phyloP scores from a whole-genome alignment of 805 yeast genomes.

The Ogataea saltuana region DNA sequence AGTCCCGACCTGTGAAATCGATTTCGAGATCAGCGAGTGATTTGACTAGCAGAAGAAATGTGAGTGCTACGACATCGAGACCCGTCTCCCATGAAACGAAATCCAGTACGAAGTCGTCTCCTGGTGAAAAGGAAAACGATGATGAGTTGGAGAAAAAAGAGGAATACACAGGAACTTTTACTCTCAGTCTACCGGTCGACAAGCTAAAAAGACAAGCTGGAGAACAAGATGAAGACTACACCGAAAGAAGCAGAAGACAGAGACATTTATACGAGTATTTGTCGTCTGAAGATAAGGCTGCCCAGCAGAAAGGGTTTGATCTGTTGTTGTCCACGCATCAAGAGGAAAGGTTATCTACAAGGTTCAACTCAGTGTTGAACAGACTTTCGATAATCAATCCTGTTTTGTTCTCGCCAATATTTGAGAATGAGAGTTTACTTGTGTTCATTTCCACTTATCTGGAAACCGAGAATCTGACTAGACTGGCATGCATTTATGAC shows the following conservation, averaged over 20 bases:
- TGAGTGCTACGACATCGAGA: constrained; percentile 8
- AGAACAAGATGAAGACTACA: constrained; percentile 12
- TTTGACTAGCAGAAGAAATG: constrained; percentile 2
- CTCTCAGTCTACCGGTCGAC: constrained; percentile 19
- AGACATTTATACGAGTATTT: constrained; percentile 27
- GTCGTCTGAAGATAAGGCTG: constrained; percentile 24
- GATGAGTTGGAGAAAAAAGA: constrained; percentile 16
- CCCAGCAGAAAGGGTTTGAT: constrained; percentile 25
- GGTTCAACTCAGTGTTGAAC: constrained; percentile 27
- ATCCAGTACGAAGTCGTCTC: neutral
- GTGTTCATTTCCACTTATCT: constrained; percentile 19
- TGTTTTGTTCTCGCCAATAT: constrained; percentile 23
- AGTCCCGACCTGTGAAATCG: constrained; percentile 7
- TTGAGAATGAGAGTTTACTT: constrained; percentile 17
- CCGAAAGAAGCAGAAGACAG: constrained; percentile 24
- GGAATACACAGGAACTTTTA: constrained; percentile 20
- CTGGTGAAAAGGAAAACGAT: constrained; percentile 18
- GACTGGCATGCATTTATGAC: constrained; percentile 27
- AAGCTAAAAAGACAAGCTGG: constrained; percentile 7
- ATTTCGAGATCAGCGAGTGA: constrained; percentile 9
- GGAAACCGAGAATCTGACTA: constrained; percentile 31
- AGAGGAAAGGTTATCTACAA: constrained; percentile 16
- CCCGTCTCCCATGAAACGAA: constrained; percentile 11
- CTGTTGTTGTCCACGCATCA: constrained; percentile 10
- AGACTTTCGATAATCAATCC: constrained; percentile 28